Evolutionary conservation across 495 filamentous ascomycete species (phyloP).

Genomic region (Xylaria nigripes): DNA sequence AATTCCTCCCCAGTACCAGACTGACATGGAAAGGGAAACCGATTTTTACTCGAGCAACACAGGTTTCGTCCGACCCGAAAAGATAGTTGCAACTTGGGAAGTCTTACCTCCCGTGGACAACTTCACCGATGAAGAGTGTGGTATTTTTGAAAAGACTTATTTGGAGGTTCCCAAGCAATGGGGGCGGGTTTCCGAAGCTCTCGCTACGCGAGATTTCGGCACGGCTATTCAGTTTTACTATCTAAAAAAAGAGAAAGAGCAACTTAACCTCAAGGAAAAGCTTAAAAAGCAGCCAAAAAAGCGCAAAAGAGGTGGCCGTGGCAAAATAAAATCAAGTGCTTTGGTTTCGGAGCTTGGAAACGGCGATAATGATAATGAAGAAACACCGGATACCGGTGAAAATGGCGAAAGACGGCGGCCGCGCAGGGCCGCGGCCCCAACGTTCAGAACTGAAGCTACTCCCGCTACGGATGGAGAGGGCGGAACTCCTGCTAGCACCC

Average conservation of each 20-base stretch:
- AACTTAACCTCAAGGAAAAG: slow-evolving; percentile 78
- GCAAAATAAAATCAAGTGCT: slow-evolving; percentile 63
- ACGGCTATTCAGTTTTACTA: slow-evolving; percentile 96
- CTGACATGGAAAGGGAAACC: slow-evolving; percentile 37
- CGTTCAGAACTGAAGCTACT: slow-evolving; percentile 38
- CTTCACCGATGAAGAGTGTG: slow-evolving; percentile 72
- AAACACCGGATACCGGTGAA: slow-evolving; percentile 43
- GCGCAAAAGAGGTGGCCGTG: slow-evolving; percentile 46
- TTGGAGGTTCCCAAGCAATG: slow-evolving; percentile 82
- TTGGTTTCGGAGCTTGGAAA: slow-evolving; percentile 67
- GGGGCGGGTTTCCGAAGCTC: slow-evolving; percentile 71
- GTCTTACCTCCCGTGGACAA: slow-evolving; percentile 71
- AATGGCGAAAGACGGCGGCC: slow-evolving; percentile 44
- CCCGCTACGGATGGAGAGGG: slow-evolving; percentile 47
- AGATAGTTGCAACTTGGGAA: slow-evolving; percentile 61
- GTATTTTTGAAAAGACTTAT: slow-evolving; percentile 70
- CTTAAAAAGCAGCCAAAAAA: slow-evolving; percentile 63
- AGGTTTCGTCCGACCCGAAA: slow-evolving; percentile 56
- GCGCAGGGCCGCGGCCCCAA: slow-evolving; percentile 48
- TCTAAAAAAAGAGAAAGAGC: slow-evolving; percentile 83
- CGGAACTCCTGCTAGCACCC: slow-evolving; percentile 40
- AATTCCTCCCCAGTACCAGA: slow-evolving; percentile 70
- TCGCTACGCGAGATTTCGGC: slow-evolving; percentile 66
- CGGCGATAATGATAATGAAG: slow-evolving; percentile 47
- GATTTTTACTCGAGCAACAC: slow-evolving; percentile 64